phyloP scores from a whole-genome alignment of 192 early-diverging fungal genomes.

The Gamsiella multidivaricata region DNA sequence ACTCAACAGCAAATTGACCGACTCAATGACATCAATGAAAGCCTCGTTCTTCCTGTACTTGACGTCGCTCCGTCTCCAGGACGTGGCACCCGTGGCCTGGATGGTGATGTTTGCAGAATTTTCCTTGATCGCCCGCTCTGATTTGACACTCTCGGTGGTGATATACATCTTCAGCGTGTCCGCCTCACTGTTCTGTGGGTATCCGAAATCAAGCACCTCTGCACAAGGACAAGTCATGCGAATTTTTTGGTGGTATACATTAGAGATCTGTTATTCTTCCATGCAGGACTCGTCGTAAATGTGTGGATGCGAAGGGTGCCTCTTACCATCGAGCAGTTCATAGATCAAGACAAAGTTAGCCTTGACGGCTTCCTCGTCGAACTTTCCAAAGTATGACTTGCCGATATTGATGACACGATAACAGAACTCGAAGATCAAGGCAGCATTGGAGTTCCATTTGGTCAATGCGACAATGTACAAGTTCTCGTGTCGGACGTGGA shows the following conservation, averaged over 20 bases:
- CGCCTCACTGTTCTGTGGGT: slow-evolving; percentile 87
- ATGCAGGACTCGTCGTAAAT: too few species aligned
- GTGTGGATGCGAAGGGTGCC: too few species aligned
- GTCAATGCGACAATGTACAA: slow-evolving; percentile 89
- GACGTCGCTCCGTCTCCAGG: slow-evolving; percentile 94
- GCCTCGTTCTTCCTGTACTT: slow-evolving; percentile 98
- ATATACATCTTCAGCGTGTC: slow-evolving; percentile 89
- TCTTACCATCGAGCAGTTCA: slow-evolving; percentile 80
- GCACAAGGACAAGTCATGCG: background rate
- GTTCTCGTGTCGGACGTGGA: slow-evolving; percentile 97
- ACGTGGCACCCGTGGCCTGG: slow-evolving; percentile 95
- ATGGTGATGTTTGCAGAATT: slow-evolving; percentile 87
- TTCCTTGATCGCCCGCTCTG: slow-evolving; percentile 69
- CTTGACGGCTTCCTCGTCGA: slow-evolving; percentile 87
- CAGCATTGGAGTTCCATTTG: slow-evolving; percentile 83
- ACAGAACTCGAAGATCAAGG: slow-evolving; percentile 85
- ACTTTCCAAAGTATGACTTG: slow-evolving; percentile 81
- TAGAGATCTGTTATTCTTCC: background rate
- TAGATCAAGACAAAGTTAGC: slow-evolving; percentile 91
- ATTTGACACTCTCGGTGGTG: slow-evolving; percentile 87
- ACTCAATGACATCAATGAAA: slow-evolving; percentile 95
- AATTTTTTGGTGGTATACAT: too few species aligned
- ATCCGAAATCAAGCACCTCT: slow-evolving; percentile 90
- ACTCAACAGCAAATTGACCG: slow-evolving; percentile 92
- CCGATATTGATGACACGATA: slow-evolving; percentile 80